phyloP scores from a whole-genome alignment of 306 rosid species.

The Trifolium fragiferum region DNA sequence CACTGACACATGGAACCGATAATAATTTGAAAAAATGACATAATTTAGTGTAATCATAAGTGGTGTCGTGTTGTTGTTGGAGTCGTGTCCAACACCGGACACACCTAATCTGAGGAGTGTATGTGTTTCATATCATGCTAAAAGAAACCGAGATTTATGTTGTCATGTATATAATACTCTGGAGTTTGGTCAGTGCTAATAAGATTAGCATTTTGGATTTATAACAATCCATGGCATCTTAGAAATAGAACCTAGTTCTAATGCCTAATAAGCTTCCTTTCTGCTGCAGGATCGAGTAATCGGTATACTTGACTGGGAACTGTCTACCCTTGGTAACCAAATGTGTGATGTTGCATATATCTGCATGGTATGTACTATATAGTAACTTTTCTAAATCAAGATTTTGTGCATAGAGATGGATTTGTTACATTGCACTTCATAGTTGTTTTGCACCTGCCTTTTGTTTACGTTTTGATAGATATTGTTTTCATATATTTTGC shows the following conservation, averaged over 20 bases:
- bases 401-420: constrained; percentile 20
- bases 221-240: constrained; percentile 3
- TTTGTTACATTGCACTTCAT: constrained; percentile 8
- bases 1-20: too few species aligned
- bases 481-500: constrained; percentile 18
- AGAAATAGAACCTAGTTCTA: constrained; percentile 32
- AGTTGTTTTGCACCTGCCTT: constrained; percentile 22
- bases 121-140: background rate
- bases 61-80: too few species aligned
- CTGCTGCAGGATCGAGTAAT: constrained; percentile 90
- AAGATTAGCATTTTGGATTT: constrained; percentile 29
- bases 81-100: too few species aligned
- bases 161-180: constrained; percentile 29
- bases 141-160: constrained; percentile 37
- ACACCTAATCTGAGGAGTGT: too few species aligned
- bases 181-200: constrained; percentile 16
- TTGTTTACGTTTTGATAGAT: constrained; percentile 29
- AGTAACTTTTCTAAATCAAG: constrained; percentile 16
- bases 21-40: too few species aligned
- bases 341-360: constrained; percentile 91
- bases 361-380: constrained; percentile 66
- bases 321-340: constrained; percentile 96
- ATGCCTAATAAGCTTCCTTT: constrained; percentile 39
- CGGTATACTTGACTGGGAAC: constrained; percentile 97
- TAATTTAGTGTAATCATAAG: too few species aligned